Base-by-base conservation (phyloP, 176 grass and related monocot species). In the Aegilops tauschii region DNA sequence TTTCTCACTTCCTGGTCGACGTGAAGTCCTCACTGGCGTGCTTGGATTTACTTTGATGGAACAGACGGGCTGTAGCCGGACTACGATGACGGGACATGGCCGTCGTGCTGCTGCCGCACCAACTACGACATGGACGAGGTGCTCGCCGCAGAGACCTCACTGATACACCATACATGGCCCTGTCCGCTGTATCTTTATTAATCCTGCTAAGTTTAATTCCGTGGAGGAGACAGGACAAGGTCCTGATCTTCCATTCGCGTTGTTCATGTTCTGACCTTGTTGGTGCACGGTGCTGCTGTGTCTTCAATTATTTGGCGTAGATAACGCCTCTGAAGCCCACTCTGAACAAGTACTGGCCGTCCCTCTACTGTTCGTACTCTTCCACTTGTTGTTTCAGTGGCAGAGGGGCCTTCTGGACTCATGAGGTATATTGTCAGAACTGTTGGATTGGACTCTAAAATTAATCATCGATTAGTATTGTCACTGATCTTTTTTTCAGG, bases 11-110 rank as follows among this genome's bases (percentile, higher is more conserved):
- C 21, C n/a, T 2, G 10, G 8, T 32, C 40, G 75, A 76, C 44
- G 63, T 72, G 65, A 83, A 56, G 79, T 65, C 0, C 21, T 65
- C 13, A 65, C 35, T 13, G 9, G 12, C 20, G 35, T 42, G 42
- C 4, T 47, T 61, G 4, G 0, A 25, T 65, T 70, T 56, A 7
- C 27, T 44, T 31, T 76, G 9, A 20, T 28, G n/a, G 80, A 62
- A 34, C 77, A 91, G 85, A 91, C 8, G 89, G 89, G 12, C 36
- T 91, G 12, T 91, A 81, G 89, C 89, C 89, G 77, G 89, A 91
- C 76, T 91, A 91, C 69, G 89, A 91, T 7, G 89, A 91, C 69
- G 89, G 89, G 37, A 85, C 80, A 21, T 91, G 85, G 89, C 89
- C 89, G 29, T 68, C 85, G 49, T 91, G 85, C 89, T 91, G 89